These are phyloP conservation scores for Ophiostoma sp. DNA, from an alignment of 2,329 filamentous ascomycete genomes.

Conservation along the genomic window DNA sequence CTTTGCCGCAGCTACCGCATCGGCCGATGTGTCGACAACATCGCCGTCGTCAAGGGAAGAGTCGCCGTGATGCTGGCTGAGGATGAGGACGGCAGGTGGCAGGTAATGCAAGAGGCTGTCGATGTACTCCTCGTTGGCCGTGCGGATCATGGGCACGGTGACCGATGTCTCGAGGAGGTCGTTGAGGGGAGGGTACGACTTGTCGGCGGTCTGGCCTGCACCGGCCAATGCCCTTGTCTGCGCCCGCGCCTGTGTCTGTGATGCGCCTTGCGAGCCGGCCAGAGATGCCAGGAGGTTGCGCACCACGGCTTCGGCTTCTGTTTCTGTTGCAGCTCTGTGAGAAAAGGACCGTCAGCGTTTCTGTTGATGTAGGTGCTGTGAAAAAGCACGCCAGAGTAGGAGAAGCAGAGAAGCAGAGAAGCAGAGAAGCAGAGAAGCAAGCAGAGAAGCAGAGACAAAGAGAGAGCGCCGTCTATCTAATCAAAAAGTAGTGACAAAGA, in stretches of 20 bases:
- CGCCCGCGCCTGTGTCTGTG: slow-evolving; percentile 4
- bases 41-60: slow-evolving; percentile 43
- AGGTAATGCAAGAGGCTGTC: slow-evolving; percentile 73
- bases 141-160: slow-evolving; percentile 71
- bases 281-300: slow-evolving; percentile 86
- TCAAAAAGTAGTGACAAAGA: neutral
- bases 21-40: slow-evolving; percentile 60
- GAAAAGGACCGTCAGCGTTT: slow-evolving; percentile 48
- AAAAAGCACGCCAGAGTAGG: neutral
- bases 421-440: neutral
- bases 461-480: neutral
- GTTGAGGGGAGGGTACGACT: slow-evolving; percentile 74
- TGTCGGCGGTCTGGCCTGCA: slow-evolving; percentile 44
- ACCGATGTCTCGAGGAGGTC: slow-evolving; percentile 75
- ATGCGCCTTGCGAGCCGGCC: slow-evolving; percentile 49
- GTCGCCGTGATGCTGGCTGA: slow-evolving; percentile 55
- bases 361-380: neutral
- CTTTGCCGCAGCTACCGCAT: slow-evolving; percentile 66
- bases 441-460: slow-evolving; percentile 11
- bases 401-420: neutral
- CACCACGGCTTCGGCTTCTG: slow-evolving; percentile 71
- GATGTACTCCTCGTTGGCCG: slow-evolving; percentile 58
- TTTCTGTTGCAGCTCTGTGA: slow-evolving; percentile 39
- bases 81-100: slow-evolving; percentile 70
- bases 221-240: neutral